These are phyloP conservation scores for Microbotryum violaceum DNA, from an alignment of 1,284 basidiomycete species.

Conservation along the genomic window DNA sequence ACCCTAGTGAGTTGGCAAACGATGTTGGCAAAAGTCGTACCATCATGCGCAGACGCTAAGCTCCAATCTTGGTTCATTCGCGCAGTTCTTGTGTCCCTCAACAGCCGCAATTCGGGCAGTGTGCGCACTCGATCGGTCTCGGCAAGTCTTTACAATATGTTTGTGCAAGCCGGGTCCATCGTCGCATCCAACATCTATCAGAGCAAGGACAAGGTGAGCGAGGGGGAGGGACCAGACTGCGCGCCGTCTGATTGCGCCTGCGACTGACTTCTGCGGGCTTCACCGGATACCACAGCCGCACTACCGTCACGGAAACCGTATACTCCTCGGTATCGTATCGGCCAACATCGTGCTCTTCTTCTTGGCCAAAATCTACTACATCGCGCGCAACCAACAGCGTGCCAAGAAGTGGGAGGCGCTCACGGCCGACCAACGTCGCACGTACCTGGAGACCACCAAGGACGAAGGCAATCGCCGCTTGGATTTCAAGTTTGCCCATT, in stretches of 20 bases:
- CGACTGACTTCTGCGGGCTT: too few species aligned
- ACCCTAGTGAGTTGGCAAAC: constrained; percentile 8
- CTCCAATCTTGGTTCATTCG: neutral
- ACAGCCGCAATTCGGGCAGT: constrained; percentile 15
- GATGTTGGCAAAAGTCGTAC: neutral
- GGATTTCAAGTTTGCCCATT: constrained; percentile 34
- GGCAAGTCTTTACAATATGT: constrained; percentile 30
- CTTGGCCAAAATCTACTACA: constrained; percentile 30
- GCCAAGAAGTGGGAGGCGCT: constrained; percentile 30
- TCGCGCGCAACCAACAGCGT: constrained; percentile 21
- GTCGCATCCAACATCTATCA: constrained; percentile 13
- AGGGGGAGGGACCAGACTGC: too few species aligned
- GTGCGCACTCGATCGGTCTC: constrained; percentile 30
- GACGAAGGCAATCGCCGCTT: constrained; percentile 32
- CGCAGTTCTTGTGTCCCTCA: constrained; percentile 20
- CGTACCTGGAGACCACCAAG: constrained; percentile 15
- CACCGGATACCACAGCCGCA: neutral
- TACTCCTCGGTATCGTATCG: constrained; percentile 21
- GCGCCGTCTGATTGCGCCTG: too few species aligned
- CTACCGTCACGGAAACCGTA: constrained; percentile 19
- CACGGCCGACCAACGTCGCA: constrained; percentile 23
- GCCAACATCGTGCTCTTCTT: constrained; percentile 23
- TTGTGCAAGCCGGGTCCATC: constrained; percentile 14
- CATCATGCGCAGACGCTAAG: neutral
- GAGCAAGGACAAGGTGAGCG: constrained; percentile 5